These are phyloP conservation scores for Phialocephala subalpina DNA, from an alignment of 2,329 filamentous ascomycete genomes.

Conservation along the genomic window DNA sequence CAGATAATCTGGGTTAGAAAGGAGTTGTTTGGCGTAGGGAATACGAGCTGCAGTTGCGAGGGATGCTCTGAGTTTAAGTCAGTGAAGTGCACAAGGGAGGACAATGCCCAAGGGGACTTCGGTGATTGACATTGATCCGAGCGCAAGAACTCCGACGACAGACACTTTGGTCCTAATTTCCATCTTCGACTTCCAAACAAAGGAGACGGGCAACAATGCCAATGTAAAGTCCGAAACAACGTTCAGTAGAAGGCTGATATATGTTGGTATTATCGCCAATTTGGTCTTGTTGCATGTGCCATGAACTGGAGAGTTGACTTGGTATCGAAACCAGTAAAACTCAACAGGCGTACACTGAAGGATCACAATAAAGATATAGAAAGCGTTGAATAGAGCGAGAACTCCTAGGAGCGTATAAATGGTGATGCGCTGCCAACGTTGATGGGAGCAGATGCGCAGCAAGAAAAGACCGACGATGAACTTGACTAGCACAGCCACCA, in stretches of 20 bases:
- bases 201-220: constrained; percentile 47
- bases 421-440: constrained; percentile 40
- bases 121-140: constrained; percentile 47
- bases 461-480: constrained; percentile 47
- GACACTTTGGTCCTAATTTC: constrained; percentile 46
- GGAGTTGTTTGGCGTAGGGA: constrained; percentile 47
- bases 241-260: constrained; percentile 48
- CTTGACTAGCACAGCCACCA: constrained; percentile 46
- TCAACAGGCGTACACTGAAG: constrained; percentile 46
- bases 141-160: constrained; percentile 33
- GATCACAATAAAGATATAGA: constrained; percentile 46
- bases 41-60: constrained; percentile 49
- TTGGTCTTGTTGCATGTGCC: constrained; percentile 42
- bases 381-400: constrained; percentile 44
- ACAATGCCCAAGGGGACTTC: not conserved
- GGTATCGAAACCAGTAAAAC: constrained; percentile 46
- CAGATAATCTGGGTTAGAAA: constrained; percentile 45
- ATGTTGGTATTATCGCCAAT: constrained; percentile 43
- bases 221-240: constrained; percentile 48
- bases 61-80: constrained; percentile 42
- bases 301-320: constrained; percentile 15
- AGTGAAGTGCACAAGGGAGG: not conserved
- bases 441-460: constrained; percentile 39
- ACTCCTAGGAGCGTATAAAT: constrained; percentile 43
- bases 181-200: constrained; percentile 50